These are phyloP conservation scores for Panaeolus papilionaceus DNA, from an alignment of 768 basidiomycete species.

Conservation along the genomic window DNA sequence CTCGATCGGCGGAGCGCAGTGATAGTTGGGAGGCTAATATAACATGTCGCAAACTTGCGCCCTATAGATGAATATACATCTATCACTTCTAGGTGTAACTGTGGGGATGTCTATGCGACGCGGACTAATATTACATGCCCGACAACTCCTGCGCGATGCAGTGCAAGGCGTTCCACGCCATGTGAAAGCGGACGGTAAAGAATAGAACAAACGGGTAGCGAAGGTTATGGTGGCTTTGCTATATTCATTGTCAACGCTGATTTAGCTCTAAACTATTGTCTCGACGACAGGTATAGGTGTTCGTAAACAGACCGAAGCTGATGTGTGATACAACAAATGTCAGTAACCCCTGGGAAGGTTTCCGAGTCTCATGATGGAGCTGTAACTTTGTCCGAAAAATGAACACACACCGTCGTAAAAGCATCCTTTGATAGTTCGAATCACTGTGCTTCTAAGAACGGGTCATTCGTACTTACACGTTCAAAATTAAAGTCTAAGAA, in stretches of 20 bases:
- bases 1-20: slow-evolving; percentile 6
- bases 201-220: slow-evolving; percentile 10
- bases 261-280: not conserved
- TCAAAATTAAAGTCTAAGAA: not conserved
- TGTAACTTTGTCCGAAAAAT: not conserved
- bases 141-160: not conserved
- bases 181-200: not conserved
- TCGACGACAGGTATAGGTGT: not conserved
- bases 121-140: not conserved
- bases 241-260: not conserved
- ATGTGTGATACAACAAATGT: not conserved
- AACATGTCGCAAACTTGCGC: not conserved
- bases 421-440: not conserved
- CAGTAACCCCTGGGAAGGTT: slow-evolving; percentile 1
- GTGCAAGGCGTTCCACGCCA: not conserved
- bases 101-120: not conserved
- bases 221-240: not conserved
- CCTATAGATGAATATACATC: not conserved
- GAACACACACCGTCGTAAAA: not conserved
- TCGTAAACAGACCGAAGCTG: not conserved
- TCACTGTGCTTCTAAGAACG: not conserved
- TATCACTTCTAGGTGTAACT: not conserved
- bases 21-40: not conserved
- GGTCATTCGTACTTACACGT: not conserved
- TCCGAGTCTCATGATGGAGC: not conserved